Percentiles rank a stretch among this genome's conserved stretches.
Evolutionary conservation across 257 asterid species (phyloP).

Genomic region (Nicotiana attenuata): DNA sequence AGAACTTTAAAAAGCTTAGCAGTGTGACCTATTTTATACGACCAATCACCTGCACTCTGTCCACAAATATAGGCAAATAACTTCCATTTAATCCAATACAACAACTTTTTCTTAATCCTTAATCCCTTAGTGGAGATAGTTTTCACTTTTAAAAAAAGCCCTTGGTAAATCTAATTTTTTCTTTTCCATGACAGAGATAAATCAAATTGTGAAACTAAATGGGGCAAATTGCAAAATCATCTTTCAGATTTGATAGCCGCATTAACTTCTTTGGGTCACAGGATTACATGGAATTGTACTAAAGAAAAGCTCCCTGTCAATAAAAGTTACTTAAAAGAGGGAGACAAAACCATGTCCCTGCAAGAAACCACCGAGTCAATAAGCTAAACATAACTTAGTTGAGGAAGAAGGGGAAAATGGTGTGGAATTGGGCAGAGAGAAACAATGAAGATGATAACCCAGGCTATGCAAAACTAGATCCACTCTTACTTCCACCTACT

Average conservation of each 20-base stretch:
- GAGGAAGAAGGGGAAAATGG: neutral
- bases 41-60: neutral
- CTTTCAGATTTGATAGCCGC: neutral
- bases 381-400: neutral
- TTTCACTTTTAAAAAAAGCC: too few species aligned
- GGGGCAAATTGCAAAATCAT: neutral
- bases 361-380: neutral
- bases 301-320: neutral
- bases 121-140: too few species aligned
- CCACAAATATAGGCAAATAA: neutral
- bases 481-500: neutral
- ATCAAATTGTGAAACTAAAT: neutral
- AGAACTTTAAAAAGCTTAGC: neutral
- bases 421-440: neutral
- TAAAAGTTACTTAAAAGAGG: neutral
- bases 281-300: neutral
- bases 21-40: neutral
- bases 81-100: neutral
- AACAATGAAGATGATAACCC: neutral
- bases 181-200: neutral
- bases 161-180: neutral
- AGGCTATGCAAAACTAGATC: neutral
- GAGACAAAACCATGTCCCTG: neutral
- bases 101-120: neutral
- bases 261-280: neutral